Conservation (phyloP, 352 stramenopile species). For the Globisporangium sylvaticum region DNA sequence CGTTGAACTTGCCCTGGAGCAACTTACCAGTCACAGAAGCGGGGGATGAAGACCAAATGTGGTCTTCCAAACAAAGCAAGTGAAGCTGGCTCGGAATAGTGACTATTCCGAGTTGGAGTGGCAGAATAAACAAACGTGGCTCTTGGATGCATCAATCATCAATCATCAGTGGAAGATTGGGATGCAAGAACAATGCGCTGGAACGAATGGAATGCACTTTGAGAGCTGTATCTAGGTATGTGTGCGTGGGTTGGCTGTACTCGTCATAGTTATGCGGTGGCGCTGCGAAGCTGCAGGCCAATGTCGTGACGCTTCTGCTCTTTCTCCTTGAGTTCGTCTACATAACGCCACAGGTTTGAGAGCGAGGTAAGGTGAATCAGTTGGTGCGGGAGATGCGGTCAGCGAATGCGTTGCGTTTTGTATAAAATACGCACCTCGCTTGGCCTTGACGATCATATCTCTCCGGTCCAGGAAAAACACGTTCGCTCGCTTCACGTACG, state of each 20-base stretch:
- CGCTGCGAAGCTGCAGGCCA: conserved; percentile 42
- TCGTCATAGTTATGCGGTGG: background rate
- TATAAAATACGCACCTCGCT: conserved; percentile 38
- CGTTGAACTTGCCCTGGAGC: background rate
- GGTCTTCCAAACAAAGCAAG: background rate
- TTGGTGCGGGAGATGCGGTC: background rate
- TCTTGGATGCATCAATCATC: no score
- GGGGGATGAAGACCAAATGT: background rate
- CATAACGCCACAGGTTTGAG: background rate
- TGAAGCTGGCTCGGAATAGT: background rate
- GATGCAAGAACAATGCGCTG: no score
- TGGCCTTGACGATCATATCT: conserved; percentile 65
- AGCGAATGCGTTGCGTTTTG: no score
- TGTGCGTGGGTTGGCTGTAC: background rate
- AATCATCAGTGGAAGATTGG: no score
- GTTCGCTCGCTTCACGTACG: conserved; percentile 65
- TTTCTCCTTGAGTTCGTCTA: conserved; percentile 66
- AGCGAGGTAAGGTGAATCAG: background rate
- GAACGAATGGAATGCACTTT: no score
- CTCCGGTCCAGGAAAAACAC: conserved; percentile 72
- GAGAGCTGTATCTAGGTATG: background rate
- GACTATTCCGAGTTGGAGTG: background rate
- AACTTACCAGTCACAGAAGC: background rate
- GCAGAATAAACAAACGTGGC: no score
- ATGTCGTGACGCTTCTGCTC: conserved; percentile 53